Percentiles rank a stretch among this genome's conserved stretches.
These are phyloP conservation scores for Recurvomyces mirabilis DNA, from an alignment of 495 filamentous ascomycete species.

Conservation along the genomic window DNA sequence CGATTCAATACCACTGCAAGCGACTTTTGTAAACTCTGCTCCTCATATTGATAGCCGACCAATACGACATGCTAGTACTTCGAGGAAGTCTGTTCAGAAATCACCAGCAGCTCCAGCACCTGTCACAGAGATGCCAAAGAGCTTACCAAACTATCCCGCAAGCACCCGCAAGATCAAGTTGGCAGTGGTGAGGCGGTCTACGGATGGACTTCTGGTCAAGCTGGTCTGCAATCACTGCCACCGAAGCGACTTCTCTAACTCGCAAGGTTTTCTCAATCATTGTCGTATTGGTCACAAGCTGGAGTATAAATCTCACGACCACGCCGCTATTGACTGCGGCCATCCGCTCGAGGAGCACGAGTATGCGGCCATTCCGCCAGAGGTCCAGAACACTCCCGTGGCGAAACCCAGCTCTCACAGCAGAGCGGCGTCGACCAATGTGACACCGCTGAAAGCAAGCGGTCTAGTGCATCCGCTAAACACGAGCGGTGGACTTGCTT, in stretches of 20 bases:
- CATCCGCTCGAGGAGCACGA: slow-evolving; percentile 53
- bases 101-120: neutral
- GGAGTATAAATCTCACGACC: slow-evolving; percentile 88
- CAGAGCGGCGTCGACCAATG: slow-evolving; percentile 5
- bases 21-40: slow-evolving; percentile 6
- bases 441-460: slow-evolving; percentile 1
- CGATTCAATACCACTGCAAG: slow-evolving; percentile 37
- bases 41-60: slow-evolving; percentile 42
- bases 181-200: slow-evolving; percentile 48
- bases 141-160: slow-evolving; percentile 54
- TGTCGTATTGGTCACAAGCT: slow-evolving; percentile 88
- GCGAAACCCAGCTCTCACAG: slow-evolving; percentile 7
- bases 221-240: slow-evolving; percentile 83
- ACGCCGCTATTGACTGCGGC: slow-evolving; percentile 81
- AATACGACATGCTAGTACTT: slow-evolving; percentile 50
- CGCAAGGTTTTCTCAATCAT: slow-evolving; percentile 96
- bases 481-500: neutral
- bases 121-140: slow-evolving; percentile 47
- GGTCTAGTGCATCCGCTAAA: slow-evolving; percentile 19
- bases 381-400: slow-evolving; percentile 6
- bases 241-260: slow-evolving; percentile 81
- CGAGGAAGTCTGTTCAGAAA: slow-evolving; percentile 12
- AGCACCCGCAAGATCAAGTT: slow-evolving; percentile 55
- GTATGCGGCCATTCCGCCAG: slow-evolving; percentile 9
- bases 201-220: slow-evolving; percentile 55